A percentile compares a stretch with the other conserved stretches of the same genome.
phyloP scores from a whole-genome alignment of 1,139 yeast species.

The Diutina siamensis region DNA sequence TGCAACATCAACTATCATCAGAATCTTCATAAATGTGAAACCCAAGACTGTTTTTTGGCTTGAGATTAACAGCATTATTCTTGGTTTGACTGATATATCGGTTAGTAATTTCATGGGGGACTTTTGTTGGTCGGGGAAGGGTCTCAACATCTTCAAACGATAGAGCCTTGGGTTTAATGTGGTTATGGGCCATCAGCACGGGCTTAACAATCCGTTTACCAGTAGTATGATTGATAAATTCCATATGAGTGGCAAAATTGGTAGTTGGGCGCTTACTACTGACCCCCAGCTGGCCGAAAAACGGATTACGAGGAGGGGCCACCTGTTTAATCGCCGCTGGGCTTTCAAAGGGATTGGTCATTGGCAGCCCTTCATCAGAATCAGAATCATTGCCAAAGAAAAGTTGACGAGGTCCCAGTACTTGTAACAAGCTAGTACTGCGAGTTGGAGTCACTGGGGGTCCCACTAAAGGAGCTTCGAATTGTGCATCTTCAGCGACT shows the following conservation, averaged over 20 bases:
- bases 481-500: not conserved
- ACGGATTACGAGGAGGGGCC: not conserved
- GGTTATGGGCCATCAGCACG: not conserved
- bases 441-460: not conserved
- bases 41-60: conserved; percentile 3
- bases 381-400: not conserved
- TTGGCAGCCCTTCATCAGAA: not conserved
- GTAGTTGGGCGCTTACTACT: not conserved
- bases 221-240: not conserved
- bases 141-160: not conserved
- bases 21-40: not conserved
- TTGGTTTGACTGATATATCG: not conserved
- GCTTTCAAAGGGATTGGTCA: not conserved
- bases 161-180: not conserved
- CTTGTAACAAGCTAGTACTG: not conserved
- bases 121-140: not conserved
- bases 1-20: not conserved
- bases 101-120: conserved; percentile 3
- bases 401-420: conserved; percentile 1
- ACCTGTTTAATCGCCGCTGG: not conserved
- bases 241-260: conserved; percentile 1
- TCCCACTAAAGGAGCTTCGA: too few species aligned
- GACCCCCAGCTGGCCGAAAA: not conserved
- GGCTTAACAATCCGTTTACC: not conserved
- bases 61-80: not conserved